These are phyloP conservation scores for Litsea cubeba DNA, from an alignment of 164 flowering plant genomes.

Conservation along the genomic window DNA sequence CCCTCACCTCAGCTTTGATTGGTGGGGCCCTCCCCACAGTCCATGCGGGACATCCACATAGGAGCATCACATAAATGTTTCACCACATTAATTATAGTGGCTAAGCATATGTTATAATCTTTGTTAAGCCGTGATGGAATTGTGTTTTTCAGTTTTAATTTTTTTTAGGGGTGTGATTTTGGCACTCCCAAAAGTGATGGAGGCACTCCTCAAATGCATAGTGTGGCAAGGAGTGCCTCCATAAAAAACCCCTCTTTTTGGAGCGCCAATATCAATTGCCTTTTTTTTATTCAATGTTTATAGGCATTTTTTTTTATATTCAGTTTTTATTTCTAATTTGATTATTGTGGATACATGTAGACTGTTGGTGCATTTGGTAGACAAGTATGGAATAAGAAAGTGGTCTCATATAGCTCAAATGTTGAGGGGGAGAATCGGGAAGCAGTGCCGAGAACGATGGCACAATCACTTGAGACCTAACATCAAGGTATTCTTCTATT, in stretches of 20 bases:
- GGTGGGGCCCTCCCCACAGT: no score
- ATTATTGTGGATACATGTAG: conserved; percentile 19
- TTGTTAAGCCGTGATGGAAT: neutral
- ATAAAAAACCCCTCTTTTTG: no score
- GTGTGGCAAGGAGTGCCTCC: no score
- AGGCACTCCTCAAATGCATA: no score
- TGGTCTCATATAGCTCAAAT: conserved; percentile 83
- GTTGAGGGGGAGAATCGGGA: conserved; percentile 70
- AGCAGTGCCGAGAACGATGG: conserved; percentile 96
- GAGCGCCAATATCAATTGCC: no score
- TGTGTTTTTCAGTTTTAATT: neutral
- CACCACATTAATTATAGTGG: neutral
- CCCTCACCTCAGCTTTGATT: neutral
- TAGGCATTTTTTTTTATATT: neutral
- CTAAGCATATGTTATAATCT: neutral
- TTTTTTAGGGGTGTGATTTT: no score
- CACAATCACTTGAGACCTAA: conserved; percentile 83
- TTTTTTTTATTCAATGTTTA: neutral
- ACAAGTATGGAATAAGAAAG: conserved; percentile 59
- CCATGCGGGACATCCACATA: no score
- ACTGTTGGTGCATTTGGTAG: conserved; percentile 52
- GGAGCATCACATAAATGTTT: no score
- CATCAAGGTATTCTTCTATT: conserved; percentile 53
- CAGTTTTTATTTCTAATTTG: neutral
- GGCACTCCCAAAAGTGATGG: no score